Conservation (phyloP, 192 early-diverging fungal species). For the Dissophora ornata region DNA sequence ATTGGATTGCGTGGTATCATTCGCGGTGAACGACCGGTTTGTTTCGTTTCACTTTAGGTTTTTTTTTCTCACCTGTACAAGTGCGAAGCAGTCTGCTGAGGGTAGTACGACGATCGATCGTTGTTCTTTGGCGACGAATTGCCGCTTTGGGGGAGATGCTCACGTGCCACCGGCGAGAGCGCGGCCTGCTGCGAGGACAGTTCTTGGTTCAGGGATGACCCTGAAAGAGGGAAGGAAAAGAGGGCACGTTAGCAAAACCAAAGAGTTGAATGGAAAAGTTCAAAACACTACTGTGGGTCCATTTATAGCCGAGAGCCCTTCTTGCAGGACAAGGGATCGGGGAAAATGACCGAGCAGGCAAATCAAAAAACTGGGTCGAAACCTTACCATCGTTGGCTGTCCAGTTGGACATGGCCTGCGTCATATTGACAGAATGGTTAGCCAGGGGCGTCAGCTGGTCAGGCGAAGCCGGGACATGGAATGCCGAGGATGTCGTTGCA, state of each 20-base stretch:
- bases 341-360: neutral
- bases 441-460: conserved; percentile 37
- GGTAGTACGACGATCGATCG: conserved; percentile 33
- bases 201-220: conserved; percentile 11
- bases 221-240: conserved; percentile 1
- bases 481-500: conserved; percentile 15
- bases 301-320: conserved; percentile 28
- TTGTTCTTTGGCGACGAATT: conserved; percentile 17
- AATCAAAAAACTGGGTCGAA: neutral
- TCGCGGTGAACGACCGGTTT: no score
- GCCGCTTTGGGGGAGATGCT: conserved; percentile 6
- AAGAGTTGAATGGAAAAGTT: no score
- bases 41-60: no score
- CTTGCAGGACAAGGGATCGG: no score
- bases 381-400: conserved; percentile 36
- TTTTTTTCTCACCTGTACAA: conserved; percentile 48
- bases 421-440: conserved; percentile 11
- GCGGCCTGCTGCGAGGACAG: conserved; percentile 9
- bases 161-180: conserved; percentile 5
- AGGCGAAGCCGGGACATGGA: conserved; percentile 46
- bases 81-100: conserved; percentile 7
- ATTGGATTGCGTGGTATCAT: no score
- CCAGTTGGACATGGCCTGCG: conserved; percentile 39
- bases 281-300: conserved; percentile 20
- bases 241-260: neutral